Conservation (phyloP, 192 early-diverging fungal genomes). For the Linnemannia elongata region DNA sequence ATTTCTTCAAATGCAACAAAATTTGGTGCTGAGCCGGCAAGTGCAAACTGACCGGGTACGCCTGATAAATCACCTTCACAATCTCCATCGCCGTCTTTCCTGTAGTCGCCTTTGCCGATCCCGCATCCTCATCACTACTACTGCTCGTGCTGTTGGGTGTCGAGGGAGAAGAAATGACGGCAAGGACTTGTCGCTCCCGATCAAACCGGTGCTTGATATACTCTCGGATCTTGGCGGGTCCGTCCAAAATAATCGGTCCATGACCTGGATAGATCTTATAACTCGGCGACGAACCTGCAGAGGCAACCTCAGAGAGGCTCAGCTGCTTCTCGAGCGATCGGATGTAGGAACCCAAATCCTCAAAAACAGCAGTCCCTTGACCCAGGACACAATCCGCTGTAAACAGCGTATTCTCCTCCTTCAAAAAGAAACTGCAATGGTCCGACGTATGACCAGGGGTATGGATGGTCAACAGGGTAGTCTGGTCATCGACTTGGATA, state of each 20-base stretch:
- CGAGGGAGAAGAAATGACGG: constrained; percentile 37
- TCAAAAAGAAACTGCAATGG: constrained; percentile 79
- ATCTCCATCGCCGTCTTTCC: constrained; percentile 64
- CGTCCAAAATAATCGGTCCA: constrained; percentile 81
- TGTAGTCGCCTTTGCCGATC: not conserved
- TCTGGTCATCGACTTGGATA: constrained; percentile 71
- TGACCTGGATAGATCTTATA: constrained; percentile 74
- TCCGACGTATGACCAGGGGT: constrained; percentile 90
- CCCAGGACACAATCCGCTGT: constrained; percentile 89
- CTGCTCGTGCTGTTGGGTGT: not conserved
- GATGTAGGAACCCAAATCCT: constrained; percentile 79
- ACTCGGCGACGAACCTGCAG: not conserved
- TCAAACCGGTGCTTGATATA: constrained; percentile 85
- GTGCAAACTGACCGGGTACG: constrained; percentile 65
- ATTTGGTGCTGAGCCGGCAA: constrained; percentile 65
- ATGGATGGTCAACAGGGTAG: constrained; percentile 71
- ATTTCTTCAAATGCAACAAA: constrained; percentile 68
- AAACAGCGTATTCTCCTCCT: constrained; percentile 77
- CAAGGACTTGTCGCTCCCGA: constrained; percentile 83
- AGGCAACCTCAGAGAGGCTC: not conserved
- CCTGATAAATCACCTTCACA: constrained; percentile 66
- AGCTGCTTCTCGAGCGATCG: constrained; percentile 70
- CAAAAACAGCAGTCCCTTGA: constrained; percentile 85
- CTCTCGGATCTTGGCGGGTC: constrained; percentile 71
- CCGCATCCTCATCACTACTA: not conserved